phyloP scores from a whole-genome alignment of 2,329 filamentous ascomycete genomes.

The Chaetomium sp. region DNA sequence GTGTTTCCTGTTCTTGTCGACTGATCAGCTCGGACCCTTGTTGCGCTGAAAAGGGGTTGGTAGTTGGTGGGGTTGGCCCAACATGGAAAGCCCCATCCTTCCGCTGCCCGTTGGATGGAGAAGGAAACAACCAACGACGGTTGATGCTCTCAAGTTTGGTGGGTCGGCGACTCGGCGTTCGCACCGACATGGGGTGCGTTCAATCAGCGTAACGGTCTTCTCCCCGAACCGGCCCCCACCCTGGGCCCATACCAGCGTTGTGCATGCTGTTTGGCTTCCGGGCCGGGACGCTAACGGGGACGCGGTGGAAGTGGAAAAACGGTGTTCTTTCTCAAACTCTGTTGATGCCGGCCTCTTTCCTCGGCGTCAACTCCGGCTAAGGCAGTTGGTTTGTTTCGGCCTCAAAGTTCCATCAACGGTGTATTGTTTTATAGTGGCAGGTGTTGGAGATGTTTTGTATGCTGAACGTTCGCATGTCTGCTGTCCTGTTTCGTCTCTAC shows the following conservation, averaged over 20 bases:
- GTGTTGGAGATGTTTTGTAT: too few relatives aligned
- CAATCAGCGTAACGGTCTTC: constrained; percentile 4
- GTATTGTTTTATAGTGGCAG: too few relatives aligned
- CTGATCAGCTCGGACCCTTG: background rate
- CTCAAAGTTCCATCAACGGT: too few relatives aligned
- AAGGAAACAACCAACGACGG: background rate
- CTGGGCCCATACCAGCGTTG: too few relatives aligned
- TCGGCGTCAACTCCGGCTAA: too few relatives aligned
- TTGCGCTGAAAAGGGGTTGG: constrained; percentile 4
- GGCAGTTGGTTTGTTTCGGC: too few relatives aligned
- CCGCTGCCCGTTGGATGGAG: background rate
- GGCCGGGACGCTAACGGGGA: constrained; percentile 7
- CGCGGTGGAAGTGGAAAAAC: constrained; percentile 4
- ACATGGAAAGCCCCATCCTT: background rate
- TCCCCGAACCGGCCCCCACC: too few relatives aligned
- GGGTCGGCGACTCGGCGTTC: background rate
- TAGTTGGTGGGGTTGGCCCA: background rate
- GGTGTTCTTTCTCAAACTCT: background rate
- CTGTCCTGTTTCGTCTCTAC: too few relatives aligned
- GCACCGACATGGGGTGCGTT: background rate
- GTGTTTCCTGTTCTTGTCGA: background rate
- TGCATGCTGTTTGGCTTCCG: background rate
- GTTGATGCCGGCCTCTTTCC: too few relatives aligned
- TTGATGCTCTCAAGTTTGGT: background rate
- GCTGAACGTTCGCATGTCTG: too few relatives aligned